Base-by-base conservation (phyloP, 345 rosid genomes). In the Linum tenue region DNA sequence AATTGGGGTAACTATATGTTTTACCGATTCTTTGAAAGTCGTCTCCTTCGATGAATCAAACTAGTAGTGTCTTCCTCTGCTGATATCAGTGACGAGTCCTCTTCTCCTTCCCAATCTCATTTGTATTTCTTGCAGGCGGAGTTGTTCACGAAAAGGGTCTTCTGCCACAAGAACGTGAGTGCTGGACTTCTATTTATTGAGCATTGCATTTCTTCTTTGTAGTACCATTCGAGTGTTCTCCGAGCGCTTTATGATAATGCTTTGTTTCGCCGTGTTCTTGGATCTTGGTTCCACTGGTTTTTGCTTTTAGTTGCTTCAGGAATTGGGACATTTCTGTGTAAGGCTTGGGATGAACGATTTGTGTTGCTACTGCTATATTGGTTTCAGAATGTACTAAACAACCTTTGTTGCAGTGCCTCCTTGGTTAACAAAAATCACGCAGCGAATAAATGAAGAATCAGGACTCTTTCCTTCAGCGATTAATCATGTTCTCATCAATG, bases 141-240 rank as follows among this genome's bases (percentile, higher is more conserved):
- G 74, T 90, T 70, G 99, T 92, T 61, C 97, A 86, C 74, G 97
- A 88, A 79, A 92, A 92, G 78, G 97, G 99, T 77, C 90, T 90
- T 61, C 76, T 92, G 40, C 86, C 96, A 22, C 97, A 90, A 79
- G 90, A 86, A 39, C 72, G 98, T 92, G 78, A 84, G 97, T 81
- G 59, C 37, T 17, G 1, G 16, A 8, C 9, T 31, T 15, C 31
- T 31, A 4, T 7, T 31, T n/a, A 56, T 56, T 15, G n/a, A 17
- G 36, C 14, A 9, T 16, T 57, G 1, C 38, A 5, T 17, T 5
- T 22, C 14, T 57, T 22, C 37, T 22, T 37, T 57, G 37, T 31
- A 5, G 36, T 17, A 57, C 37, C 60, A 56, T 57, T 17, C 5
- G 36, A 17, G 38, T 17, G 7, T 57, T 31, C 9, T 11, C 5